phyloP scores from a whole-genome alignment of 768 basidiomycete species.

The Tylopilus rubrobrunneus region DNA sequence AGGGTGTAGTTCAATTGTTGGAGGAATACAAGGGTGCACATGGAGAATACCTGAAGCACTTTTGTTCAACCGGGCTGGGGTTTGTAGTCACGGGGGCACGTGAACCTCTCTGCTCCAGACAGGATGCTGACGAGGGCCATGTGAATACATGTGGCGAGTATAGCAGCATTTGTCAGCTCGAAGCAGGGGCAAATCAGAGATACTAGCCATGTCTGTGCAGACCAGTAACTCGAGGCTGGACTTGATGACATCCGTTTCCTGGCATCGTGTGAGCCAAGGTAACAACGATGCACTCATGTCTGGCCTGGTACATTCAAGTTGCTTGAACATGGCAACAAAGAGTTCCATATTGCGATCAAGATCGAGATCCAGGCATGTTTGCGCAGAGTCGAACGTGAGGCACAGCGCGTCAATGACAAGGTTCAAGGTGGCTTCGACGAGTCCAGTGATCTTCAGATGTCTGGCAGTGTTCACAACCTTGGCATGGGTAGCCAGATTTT shows the following conservation, averaged over 20 bases:
- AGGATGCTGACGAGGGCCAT: conserved; percentile 76
- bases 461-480: conserved; percentile 58
- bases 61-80: conserved; percentile 45
- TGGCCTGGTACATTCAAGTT: conserved; percentile 64
- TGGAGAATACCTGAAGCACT: conserved; percentile 66
- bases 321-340: conserved; percentile 78
- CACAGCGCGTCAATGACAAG: conserved; percentile 68
- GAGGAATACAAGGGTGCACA: conserved; percentile 65
- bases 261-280: conserved; percentile 75
- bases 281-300: conserved; percentile 67
- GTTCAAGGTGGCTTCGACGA: conserved; percentile 58
- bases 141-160: conserved; percentile 82
- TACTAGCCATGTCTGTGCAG: conserved; percentile 63
- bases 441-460: conserved; percentile 52
- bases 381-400: conserved; percentile 62
- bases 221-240: conserved; percentile 71
- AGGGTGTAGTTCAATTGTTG: conserved; percentile 89
- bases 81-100: conserved; percentile 36
- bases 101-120: conserved; percentile 78
- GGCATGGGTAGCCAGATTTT: conserved; percentile 44
- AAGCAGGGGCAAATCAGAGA: conserved; percentile 62
- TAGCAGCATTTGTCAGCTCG: conserved; percentile 58
- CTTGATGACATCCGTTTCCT: conserved; percentile 76
- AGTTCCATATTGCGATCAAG: conserved; percentile 80
- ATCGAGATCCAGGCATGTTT: conserved; percentile 52